Evolutionary conservation across 768 basidiomycete species (phyloP).

Genomic region (Fibroporia radiculosa): DNA sequence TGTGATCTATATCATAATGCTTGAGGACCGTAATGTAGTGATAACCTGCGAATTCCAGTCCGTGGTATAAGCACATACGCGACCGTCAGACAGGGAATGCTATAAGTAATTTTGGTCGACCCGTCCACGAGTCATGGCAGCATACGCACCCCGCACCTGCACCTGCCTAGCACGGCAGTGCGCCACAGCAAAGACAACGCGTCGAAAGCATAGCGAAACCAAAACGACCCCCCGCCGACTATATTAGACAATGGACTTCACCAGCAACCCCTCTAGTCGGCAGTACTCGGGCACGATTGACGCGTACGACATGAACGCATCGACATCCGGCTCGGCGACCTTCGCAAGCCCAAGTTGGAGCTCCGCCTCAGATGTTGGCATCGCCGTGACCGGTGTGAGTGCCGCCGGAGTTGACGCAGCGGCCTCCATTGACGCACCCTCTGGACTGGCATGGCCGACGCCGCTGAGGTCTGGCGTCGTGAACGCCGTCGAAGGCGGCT

Average conservation of each 20-base stretch:
- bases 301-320: constrained; percentile 81
- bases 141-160: not conserved
- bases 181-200: not conserved
- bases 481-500: constrained; percentile 43
- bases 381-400: constrained; percentile 61
- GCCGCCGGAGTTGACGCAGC: constrained; percentile 48
- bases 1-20: constrained; percentile 7
- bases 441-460: constrained; percentile 18
- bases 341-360: constrained; percentile 71
- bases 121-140: not conserved
- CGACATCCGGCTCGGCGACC: constrained; percentile 76
- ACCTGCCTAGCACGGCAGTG: not conserved
- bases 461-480: constrained; percentile 57
- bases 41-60: constrained; percentile 1
- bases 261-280: constrained; percentile 71
- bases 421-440: constrained; percentile 24
- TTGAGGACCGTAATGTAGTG: not conserved
- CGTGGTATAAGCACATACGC: constrained; percentile 1
- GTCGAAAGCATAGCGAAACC: constrained; percentile 6
- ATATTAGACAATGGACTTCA: constrained; percentile 46
- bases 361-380: constrained; percentile 67
- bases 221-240: not conserved
- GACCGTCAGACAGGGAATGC: constrained; percentile 3
- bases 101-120: constrained; percentile 2
- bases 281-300: constrained; percentile 80